phyloP scores from a whole-genome alignment of 208 protist genomes.

The Crithidia brevicula region DNA sequence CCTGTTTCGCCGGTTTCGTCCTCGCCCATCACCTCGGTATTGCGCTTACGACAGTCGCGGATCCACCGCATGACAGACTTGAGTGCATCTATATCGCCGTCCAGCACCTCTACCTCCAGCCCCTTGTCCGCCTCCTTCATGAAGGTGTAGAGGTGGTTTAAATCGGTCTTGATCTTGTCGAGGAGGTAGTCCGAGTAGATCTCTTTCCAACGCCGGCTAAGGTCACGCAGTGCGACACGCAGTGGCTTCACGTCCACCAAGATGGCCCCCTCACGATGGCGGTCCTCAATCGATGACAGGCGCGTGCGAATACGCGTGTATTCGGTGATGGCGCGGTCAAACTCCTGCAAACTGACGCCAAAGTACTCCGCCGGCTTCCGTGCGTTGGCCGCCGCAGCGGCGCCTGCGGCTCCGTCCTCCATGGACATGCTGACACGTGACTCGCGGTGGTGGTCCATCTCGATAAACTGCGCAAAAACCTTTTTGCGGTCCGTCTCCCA shows the following conservation, averaged over 20 bases:
- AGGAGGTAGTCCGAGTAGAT: conserved; percentile 95
- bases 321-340: conserved; percentile 94
- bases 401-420: conserved; percentile 41
- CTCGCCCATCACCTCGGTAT: conserved; percentile 83
- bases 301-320: conserved; percentile 89
- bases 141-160: conserved; percentile 90
- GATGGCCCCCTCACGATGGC: conserved; percentile 92
- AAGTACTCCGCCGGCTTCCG: conserved; percentile 84
- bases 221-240: conserved; percentile 91
- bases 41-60: conserved; percentile 90
- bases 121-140: conserved; percentile 93
- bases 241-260: conserved; percentile 96
- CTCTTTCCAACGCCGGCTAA: conserved; percentile 95
- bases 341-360: conserved; percentile 89
- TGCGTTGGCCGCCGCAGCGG: conserved; percentile 28
- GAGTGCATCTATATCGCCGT: conserved; percentile 90
- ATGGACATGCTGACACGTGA: conserved; percentile 47
- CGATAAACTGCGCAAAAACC: conserved; percentile 89
- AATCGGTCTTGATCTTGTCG: conserved; percentile 85
- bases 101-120: conserved; percentile 91
- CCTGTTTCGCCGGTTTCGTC: conserved; percentile 84
- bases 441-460: conserved; percentile 40
- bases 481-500: conserved; percentile 92
- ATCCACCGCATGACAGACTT: conserved; percentile 95
- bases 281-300: conserved; percentile 87